Conservation (phyloP, 768 basidiomycete genomes). For the Rhizopogon vinicolor region DNA sequence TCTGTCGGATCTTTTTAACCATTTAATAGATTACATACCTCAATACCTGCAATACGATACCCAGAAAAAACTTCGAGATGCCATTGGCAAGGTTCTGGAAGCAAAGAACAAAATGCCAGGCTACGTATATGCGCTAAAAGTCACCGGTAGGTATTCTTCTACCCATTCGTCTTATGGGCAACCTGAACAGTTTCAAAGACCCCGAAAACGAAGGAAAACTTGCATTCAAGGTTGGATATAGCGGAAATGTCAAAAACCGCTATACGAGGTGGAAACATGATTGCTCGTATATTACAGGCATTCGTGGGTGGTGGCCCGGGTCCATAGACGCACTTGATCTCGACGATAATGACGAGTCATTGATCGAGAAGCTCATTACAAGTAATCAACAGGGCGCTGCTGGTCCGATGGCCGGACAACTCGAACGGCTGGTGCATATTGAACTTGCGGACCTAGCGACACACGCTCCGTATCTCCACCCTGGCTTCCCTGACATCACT, state of each 20-base stretch:
- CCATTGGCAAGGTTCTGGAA: constrained; percentile 52
- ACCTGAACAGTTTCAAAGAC: constrained; percentile 17
- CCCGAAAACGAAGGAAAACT: constrained; percentile 32
- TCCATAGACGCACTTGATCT: constrained; percentile 30
- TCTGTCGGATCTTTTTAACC: background rate
- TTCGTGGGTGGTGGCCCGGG: constrained; percentile 73
- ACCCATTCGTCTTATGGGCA: background rate
- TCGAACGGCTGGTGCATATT: constrained; percentile 77
- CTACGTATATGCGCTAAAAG: constrained; percentile 77
- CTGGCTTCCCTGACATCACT: constrained; percentile 38
- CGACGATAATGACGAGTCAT: constrained; percentile 27
- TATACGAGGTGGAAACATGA: constrained; percentile 78
- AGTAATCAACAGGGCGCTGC: constrained; percentile 55
- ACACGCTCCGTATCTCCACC: constrained; percentile 55
- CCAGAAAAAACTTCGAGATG: constrained; percentile 44
- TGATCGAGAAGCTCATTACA: constrained; percentile 54
- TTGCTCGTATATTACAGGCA: constrained; percentile 70
- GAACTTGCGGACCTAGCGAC: constrained; percentile 68
- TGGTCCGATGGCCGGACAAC: constrained; percentile 62
- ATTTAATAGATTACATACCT: constrained; percentile 62
- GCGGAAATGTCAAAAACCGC: constrained; percentile 65
- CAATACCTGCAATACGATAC: constrained; percentile 57
- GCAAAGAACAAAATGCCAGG: constrained; percentile 73
- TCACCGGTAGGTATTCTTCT: constrained; percentile 11
- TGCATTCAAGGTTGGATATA: constrained; percentile 75